Percentiles rank a stretch among this genome's conserved stretches.
Conservation (phyloP, 805 yeast genomes). For the Millerago galiae region DNA sequence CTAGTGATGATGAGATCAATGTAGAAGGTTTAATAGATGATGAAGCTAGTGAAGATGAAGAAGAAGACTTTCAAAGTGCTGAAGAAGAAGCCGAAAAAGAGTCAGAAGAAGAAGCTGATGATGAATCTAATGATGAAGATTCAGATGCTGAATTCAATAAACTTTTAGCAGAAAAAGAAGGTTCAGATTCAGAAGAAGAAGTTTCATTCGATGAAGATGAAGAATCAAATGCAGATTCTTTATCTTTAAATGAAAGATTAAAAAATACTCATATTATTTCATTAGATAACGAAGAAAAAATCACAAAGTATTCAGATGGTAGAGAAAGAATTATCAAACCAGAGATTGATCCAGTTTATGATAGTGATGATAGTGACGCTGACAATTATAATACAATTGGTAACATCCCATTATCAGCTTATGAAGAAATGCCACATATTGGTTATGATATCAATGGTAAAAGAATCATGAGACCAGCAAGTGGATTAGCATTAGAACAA, state of each 20-base stretch:
- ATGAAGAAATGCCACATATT: constrained; percentile 95
- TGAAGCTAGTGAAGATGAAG: constrained; percentile 11
- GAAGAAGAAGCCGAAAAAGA: constrained; percentile 9
- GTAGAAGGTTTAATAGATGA: constrained; percentile 11
- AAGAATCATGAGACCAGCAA: constrained; percentile 97
- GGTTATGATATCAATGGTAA: constrained; percentile 97
- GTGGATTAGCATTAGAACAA: constrained; percentile 89
- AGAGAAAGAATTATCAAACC: constrained; percentile 71
- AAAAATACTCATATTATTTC: constrained; percentile 51
- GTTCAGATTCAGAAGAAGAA: constrained; percentile 22
- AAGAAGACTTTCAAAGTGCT: constrained; percentile 20
- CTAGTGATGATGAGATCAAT: constrained; percentile 9
- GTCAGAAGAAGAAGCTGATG: constrained; percentile 11
- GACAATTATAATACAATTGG: constrained; percentile 87
- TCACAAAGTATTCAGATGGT: constrained; percentile 69
- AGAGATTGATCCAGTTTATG: constrained; percentile 91
- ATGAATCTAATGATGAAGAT: constrained; percentile 28
- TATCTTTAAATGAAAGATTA: constrained; percentile 46
- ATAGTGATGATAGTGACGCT: constrained; percentile 84
- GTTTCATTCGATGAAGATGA: constrained; percentile 35
- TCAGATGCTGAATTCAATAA: constrained; percentile 59
- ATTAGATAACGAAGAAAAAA: constrained; percentile 29
- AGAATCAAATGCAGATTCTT: constrained; percentile 43
- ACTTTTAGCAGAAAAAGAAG: constrained; percentile 48
- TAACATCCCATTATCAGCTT: constrained; percentile 85